Base-by-base conservation (phyloP, 1,284 basidiomycete genomes). In the Inonotus obliquus region DNA sequence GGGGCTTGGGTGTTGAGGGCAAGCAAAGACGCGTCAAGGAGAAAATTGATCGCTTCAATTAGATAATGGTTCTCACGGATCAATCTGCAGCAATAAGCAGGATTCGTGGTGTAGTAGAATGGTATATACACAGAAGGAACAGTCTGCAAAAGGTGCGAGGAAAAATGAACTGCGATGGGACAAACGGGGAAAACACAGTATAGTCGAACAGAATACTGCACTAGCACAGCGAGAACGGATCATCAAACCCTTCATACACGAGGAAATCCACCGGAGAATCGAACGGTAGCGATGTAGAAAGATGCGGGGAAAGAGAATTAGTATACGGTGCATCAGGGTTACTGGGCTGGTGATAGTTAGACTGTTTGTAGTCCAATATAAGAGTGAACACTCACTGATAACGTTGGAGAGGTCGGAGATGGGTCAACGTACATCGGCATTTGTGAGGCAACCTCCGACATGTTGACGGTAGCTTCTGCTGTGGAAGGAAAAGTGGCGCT, bases 1-100 rank as follows among this genome's bases (percentile, higher is more conserved):
- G 32, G 7, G 62, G 59, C 21, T 59, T 58, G 67, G 63, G 70
- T 62, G 69, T 72, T 76, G 71, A 76, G 75, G 75, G 73, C 75
- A 74, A 74, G 74, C 74, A 48, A 51, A 29, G 25, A 21, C 49
- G 59, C 51, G 59, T 58, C 29, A 10, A 13, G 27, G 19, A 57
- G 44, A 47, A 41, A 44, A 37, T 29, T 55, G 14, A 14, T 37
- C 54, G 35, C 14, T n/a, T 41, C 1, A 27, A 52, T 9, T n/a
- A 25, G 27, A 35, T 25, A 35, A 23, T 17, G 23, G 7, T 17
- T 52, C 25, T 21, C 41, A 44, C 41, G 41, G 13, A 5, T 44
- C n/a, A 1, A n/a, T 44, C 17, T 21, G 6, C 11, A 17, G n/a
- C n/a, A n/a, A n/a, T n/a, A n/a, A n/a, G n/a, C n/a, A n/a, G n/a